phyloP scores from a whole-genome alignment of 495 filamentous ascomycete species.

The Penicillium nucicola region DNA sequence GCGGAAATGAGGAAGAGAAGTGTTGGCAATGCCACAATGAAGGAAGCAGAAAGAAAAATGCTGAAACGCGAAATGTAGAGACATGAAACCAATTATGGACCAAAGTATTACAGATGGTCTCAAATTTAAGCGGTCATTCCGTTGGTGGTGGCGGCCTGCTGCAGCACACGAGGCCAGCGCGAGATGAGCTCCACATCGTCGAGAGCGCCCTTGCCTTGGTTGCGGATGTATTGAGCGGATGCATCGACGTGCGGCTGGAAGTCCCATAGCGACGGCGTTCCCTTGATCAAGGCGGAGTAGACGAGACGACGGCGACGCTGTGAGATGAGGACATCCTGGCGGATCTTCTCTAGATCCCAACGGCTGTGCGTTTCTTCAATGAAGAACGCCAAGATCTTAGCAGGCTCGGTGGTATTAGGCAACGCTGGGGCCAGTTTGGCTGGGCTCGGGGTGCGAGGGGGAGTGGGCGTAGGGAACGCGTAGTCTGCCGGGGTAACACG shows the following conservation, averaged over 20 bases:
- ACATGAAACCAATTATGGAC: not conserved
- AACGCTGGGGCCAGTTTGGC: slow-evolving; percentile 26
- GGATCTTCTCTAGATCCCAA: slow-evolving; percentile 75
- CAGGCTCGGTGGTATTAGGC: slow-evolving; percentile 42
- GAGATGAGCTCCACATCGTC: slow-evolving; percentile 46
- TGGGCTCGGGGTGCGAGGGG: slow-evolving; percentile 41
- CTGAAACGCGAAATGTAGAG: slow-evolving; percentile 5
- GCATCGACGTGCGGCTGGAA: slow-evolving; percentile 71
- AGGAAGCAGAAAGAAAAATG: not conserved
- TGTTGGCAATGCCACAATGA: slow-evolving; percentile 4
- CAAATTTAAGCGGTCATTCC: slow-evolving; percentile 12
- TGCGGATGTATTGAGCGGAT: slow-evolving; percentile 61
- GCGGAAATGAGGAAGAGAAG: slow-evolving; percentile 3
- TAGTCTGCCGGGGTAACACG: slow-evolving; percentile 24
- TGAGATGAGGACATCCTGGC: slow-evolving; percentile 60
- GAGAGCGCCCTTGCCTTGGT: slow-evolving; percentile 44
- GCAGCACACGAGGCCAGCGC: slow-evolving; percentile 45
- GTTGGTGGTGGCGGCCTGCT: slow-evolving; percentile 33
- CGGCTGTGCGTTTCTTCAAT: slow-evolving; percentile 58
- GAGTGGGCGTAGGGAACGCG: slow-evolving; percentile 36
- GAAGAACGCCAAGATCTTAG: slow-evolving; percentile 53
- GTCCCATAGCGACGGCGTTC: slow-evolving; percentile 72
- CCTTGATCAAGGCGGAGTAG: slow-evolving; percentile 70
- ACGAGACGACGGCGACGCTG: slow-evolving; percentile 71
- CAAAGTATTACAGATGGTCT: not conserved